Percentiles rank a stretch among this genome's conserved stretches.
Evolutionary conservation across 1,139 yeast species (phyloP).

Genomic region (Blastobotrys indianensis): DNA sequence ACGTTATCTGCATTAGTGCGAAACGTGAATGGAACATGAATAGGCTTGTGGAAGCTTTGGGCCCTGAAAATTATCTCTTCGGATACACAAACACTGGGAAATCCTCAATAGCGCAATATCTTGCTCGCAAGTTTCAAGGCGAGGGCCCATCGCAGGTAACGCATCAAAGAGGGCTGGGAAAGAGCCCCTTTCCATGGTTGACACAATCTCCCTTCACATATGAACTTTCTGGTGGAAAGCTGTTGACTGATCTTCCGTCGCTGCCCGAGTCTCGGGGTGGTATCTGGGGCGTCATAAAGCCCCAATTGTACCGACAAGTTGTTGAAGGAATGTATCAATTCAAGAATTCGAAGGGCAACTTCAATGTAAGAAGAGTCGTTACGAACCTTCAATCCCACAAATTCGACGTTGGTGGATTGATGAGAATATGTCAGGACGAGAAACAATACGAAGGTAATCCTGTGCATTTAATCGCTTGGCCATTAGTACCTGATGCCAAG

Average conservation of each 20-base stretch:
- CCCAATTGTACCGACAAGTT: constrained; percentile 19
- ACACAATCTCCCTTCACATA: constrained; percentile 21
- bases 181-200: constrained; percentile 21
- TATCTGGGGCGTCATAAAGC: constrained; percentile 15
- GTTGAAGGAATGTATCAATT: constrained; percentile 21
- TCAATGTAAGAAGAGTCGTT: constrained; percentile 21
- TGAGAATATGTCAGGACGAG: constrained; percentile 18
- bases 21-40: constrained; percentile 48
- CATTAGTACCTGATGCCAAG: constrained; percentile 7
- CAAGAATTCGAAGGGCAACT: constrained; percentile 16
- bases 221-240: constrained; percentile 16
- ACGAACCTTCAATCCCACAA: constrained; percentile 21
- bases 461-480: constrained; percentile 19
- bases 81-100: constrained; percentile 80
- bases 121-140: constrained; percentile 15
- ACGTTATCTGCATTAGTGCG: constrained; percentile 49
- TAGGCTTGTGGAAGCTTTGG: constrained; percentile 34
- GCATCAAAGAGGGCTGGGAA: constrained; percentile 8
- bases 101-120: constrained; percentile 42
- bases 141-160: neutral
- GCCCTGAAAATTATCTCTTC: constrained; percentile 49
- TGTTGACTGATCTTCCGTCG: constrained; percentile 24
- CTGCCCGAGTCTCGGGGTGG: constrained; percentile 20
- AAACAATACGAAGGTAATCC: neutral
- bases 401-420: constrained; percentile 28